phyloP scores from a whole-genome alignment of 306 rosid species.

The Vigna unguiculata region DNA sequence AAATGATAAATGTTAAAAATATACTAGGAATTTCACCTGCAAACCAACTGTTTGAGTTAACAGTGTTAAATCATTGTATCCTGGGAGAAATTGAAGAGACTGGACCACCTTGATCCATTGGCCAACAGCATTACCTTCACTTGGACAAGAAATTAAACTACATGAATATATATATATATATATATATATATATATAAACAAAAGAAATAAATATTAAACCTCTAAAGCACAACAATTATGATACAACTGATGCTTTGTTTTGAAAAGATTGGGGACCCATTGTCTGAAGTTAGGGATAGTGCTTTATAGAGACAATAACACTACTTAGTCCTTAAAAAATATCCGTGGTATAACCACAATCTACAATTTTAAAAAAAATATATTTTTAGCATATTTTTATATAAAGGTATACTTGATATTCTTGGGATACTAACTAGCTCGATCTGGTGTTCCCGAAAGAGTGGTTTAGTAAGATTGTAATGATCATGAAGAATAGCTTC shows the following conservation, averaged over 20 bases:
- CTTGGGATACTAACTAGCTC: too few relatives aligned
- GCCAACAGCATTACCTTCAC: constrained; percentile 77
- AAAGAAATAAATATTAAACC: constrained; percentile 29
- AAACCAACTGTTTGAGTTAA: constrained; percentile 87
- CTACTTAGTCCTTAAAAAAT: background rate
- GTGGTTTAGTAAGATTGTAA: too few relatives aligned
- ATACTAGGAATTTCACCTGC: constrained; percentile 66
- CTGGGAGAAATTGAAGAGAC: constrained; percentile 76
- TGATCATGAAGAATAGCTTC: too few relatives aligned
- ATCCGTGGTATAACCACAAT: background rate
- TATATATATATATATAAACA: too few relatives aligned
- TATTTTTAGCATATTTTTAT: background rate
- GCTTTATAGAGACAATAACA: background rate
- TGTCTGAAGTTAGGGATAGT: background rate
- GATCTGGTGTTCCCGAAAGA: too few relatives aligned
- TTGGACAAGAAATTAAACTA: constrained; percentile 45
- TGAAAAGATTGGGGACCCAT: background rate
- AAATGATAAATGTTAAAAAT: constrained; percentile 34
- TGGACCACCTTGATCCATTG: constrained; percentile 81
- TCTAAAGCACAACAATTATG: constrained; percentile 26
- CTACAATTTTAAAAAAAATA: too few relatives aligned
- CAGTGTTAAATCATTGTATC: constrained; percentile 77
- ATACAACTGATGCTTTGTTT: constrained; percentile 32
- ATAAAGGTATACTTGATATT: too few relatives aligned
- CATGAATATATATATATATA: constrained; percentile 37